These are phyloP conservation scores for Lithocarpus polystachyus DNA, from an alignment of 306 rosid genomes.

Conservation along the genomic window DNA sequence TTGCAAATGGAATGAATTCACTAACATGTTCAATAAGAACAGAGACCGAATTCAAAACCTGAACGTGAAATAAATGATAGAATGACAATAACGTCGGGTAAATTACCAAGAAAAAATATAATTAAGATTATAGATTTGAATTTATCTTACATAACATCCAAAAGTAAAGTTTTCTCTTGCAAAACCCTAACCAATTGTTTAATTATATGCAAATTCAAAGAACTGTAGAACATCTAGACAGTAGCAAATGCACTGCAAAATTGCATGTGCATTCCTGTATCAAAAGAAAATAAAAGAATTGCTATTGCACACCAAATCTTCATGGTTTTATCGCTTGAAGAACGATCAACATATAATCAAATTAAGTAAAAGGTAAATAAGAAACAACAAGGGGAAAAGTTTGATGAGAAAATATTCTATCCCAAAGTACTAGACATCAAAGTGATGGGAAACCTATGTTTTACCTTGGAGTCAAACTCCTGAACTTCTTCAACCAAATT, in stretches of 20 bases:
- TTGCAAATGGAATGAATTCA: conserved; percentile 74
- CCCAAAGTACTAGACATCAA: background rate
- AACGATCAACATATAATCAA: background rate
- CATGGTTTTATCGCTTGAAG: background rate
- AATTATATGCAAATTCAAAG: background rate
- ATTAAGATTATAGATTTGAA: conserved; percentile 1
- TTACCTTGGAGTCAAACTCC: conserved; percentile 98
- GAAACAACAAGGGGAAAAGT: background rate
- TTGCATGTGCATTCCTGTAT: conserved; percentile 9
- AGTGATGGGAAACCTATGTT: conserved; percentile 17
- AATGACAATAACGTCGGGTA: conserved; percentile 19
- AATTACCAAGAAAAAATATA: conserved; percentile 9
- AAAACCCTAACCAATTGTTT: conserved; percentile 16
- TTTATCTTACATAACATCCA: conserved; percentile 8
- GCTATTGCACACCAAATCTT: conserved; percentile 5
- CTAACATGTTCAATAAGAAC: conserved; percentile 68
- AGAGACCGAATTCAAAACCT: conserved; percentile 83
- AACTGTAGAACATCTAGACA: background rate
- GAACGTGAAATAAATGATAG: conserved; percentile 64
- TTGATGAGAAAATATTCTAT: too few species aligned
- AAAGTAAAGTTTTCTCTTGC: background rate
- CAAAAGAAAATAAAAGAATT: conserved; percentile 1
- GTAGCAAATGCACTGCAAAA: background rate
- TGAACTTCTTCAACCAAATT: conserved; percentile 81
- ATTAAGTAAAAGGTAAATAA: background rate